Conservation (phyloP, 805 yeast species). For the Vanderwaltozyma polyspora region DNA sequence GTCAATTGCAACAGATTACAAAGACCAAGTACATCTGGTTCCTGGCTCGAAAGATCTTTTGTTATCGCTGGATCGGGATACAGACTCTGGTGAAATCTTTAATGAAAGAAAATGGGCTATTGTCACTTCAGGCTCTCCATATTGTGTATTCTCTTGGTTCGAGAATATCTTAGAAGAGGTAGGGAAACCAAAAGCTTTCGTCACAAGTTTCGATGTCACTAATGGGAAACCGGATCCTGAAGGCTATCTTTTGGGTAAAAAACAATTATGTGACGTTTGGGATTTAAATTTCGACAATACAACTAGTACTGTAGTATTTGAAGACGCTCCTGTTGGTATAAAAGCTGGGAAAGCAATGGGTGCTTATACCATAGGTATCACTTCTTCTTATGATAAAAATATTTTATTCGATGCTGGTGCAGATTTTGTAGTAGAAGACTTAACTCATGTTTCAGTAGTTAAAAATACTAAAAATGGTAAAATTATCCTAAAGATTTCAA, state of each 20-base stretch:
- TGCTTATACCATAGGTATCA: conserved; percentile 64
- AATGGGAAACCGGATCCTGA: conserved; percentile 75
- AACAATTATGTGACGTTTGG: conserved; percentile 37
- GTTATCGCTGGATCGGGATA: conserved; percentile 32
- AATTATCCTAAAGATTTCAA: conserved; percentile 5
- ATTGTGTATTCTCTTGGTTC: conserved; percentile 67
- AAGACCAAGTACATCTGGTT: conserved; percentile 54
- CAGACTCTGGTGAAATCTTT: conserved; percentile 1
- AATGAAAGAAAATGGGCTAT: conserved; percentile 59
- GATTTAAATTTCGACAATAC: conserved; percentile 12
- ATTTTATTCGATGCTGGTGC: conserved; percentile 64
- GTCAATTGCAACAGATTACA: conserved; percentile 51
- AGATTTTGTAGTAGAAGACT: conserved; percentile 61
- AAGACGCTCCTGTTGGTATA: conserved; percentile 79
- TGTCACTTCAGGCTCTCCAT: conserved; percentile 69
- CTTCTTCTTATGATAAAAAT: conserved; percentile 57
- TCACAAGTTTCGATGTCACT: conserved; percentile 63
- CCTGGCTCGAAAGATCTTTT: conserved; percentile 58
- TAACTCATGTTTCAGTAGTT: conserved; percentile 25
- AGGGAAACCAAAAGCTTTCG: conserved; percentile 57
- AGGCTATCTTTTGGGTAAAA: conserved; percentile 52
- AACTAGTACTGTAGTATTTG: conserved; percentile 48
- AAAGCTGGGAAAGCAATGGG: conserved; percentile 70
- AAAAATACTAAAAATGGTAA: conserved; percentile 4
- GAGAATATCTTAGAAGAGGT: conserved; percentile 38